Evolutionary conservation across 805 yeast species (phyloP).

Genomic region (Kodamaea kakaduensis): DNA sequence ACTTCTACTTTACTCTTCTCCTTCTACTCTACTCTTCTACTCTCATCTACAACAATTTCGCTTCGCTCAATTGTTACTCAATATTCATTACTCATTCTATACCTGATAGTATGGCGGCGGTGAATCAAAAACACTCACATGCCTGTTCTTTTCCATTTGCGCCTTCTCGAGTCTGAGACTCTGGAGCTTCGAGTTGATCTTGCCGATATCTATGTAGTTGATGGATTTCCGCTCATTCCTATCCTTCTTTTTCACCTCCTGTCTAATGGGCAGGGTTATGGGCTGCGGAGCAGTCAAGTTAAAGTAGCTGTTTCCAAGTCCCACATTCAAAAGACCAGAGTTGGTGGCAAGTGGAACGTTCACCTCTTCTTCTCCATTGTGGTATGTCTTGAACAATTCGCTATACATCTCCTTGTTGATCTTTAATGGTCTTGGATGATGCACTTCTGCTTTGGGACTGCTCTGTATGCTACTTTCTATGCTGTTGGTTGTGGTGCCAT

Average conservation of each 20-base stretch:
- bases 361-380: slow-evolving; percentile 1
- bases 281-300: slow-evolving; percentile 22
- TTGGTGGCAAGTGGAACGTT: slow-evolving; percentile 3
- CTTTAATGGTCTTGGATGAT: slow-evolving; percentile 16
- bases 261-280: slow-evolving; percentile 26
- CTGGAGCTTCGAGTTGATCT: slow-evolving; percentile 23
- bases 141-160: slow-evolving; percentile 5
- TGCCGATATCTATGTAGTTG: slow-evolving; percentile 25
- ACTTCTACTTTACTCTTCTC: no score
- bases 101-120: slow-evolving; percentile 25
- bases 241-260: slow-evolving; percentile 12
- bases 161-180: slow-evolving; percentile 13
- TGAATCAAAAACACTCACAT: slow-evolving; percentile 12
- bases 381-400: slow-evolving; percentile 11
- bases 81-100: slow-evolving; percentile 5
- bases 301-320: slow-evolving; percentile 37
- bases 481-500: no score
- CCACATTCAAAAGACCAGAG: slow-evolving; percentile 22
- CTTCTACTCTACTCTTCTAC: no score
- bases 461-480: background rate
- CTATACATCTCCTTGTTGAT: slow-evolving; percentile 11
- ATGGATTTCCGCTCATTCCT: slow-evolving; percentile 19
- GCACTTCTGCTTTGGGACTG: slow-evolving; percentile 11
- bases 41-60: no score
- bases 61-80: no score